Conservation (phyloP, 805 yeast species). For the Hanseniaspora opuntiae region DNA sequence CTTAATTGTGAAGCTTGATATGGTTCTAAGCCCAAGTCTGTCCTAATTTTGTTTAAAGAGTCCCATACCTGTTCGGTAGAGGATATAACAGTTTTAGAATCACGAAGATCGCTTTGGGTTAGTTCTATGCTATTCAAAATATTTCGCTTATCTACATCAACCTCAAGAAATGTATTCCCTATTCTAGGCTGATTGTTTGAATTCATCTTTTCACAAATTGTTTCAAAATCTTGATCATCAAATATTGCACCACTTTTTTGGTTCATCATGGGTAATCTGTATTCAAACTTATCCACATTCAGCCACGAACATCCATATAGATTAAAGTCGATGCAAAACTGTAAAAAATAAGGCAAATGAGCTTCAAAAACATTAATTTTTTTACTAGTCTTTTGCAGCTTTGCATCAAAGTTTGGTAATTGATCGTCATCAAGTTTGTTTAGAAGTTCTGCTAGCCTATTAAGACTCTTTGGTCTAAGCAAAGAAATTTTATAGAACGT, state of each 20-base stretch:
- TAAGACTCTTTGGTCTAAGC: constrained; percentile 45
- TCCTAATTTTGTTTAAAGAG: constrained; percentile 4
- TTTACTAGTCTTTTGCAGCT: constrained; percentile 30
- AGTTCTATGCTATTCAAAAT: constrained; percentile 44
- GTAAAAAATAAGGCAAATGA: constrained; percentile 64
- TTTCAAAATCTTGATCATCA: background rate
- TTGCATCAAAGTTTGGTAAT: constrained; percentile 18
- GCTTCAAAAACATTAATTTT: constrained; percentile 52
- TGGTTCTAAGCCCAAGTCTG: constrained; percentile 4
- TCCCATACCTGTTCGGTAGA: constrained; percentile 43
- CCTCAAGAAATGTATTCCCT: constrained; percentile 52
- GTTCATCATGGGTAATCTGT: constrained; percentile 43
- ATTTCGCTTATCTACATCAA: constrained; percentile 51
- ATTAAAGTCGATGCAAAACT: constrained; percentile 72
- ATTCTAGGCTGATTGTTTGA: constrained; percentile 32
- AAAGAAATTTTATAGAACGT: constrained; percentile 56
- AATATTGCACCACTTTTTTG: constrained; percentile 18
- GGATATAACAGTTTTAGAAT: constrained; percentile 23
- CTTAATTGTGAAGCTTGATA: constrained; percentile 14
- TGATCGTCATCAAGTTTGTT: constrained; percentile 17
- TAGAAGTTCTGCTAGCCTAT: constrained; percentile 41
- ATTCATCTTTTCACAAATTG: constrained; percentile 16
- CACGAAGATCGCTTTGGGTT: background rate
- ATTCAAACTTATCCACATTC: constrained; percentile 32
- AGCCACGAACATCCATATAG: constrained; percentile 77